These are phyloP conservation scores for Naematelia encephala DNA, from an alignment of 768 basidiomycete genomes.

Conservation along the genomic window DNA sequence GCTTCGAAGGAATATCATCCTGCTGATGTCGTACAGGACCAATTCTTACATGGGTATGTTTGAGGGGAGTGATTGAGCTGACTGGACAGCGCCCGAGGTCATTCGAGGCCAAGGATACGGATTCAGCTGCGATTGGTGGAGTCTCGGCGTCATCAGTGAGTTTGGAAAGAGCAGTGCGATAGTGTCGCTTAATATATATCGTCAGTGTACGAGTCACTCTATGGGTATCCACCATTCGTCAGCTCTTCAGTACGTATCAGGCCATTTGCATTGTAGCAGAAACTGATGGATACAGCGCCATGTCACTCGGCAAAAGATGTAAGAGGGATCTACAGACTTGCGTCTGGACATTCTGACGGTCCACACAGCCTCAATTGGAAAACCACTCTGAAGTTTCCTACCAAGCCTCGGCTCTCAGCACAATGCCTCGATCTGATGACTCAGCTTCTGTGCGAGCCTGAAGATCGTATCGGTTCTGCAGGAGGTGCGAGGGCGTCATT, in stretches of 20 bases:
- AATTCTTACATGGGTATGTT: constrained; percentile 54
- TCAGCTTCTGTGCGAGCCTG: constrained; percentile 87
- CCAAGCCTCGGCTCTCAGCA: constrained; percentile 75
- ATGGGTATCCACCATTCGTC: constrained; percentile 93
- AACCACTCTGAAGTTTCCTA: constrained; percentile 79
- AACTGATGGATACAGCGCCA: constrained; percentile 62
- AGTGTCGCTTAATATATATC: neutral
- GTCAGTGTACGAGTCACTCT: constrained; percentile 80
- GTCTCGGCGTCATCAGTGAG: constrained; percentile 79
- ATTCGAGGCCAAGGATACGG: constrained; percentile 66
- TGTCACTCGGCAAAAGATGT: constrained; percentile 91
- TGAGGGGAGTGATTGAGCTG: constrained; percentile 60
- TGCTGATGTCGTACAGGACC: constrained; percentile 30
- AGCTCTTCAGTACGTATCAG: constrained; percentile 78
- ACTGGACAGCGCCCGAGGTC: constrained; percentile 49
- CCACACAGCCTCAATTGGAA: constrained; percentile 72
- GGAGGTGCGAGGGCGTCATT: neutral
- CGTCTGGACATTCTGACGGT: neutral
- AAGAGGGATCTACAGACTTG: constrained; percentile 5
- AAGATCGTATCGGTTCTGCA: constrained; percentile 66
- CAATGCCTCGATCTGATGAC: constrained; percentile 85
- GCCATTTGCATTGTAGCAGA: constrained; percentile 18
- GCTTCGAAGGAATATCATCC: neutral
- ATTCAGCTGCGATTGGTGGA: constrained; percentile 98
- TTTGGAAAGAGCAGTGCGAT: neutral